Conservation (phyloP, 73 alveolate species). For the Diophrys appendiculata region DNA sequence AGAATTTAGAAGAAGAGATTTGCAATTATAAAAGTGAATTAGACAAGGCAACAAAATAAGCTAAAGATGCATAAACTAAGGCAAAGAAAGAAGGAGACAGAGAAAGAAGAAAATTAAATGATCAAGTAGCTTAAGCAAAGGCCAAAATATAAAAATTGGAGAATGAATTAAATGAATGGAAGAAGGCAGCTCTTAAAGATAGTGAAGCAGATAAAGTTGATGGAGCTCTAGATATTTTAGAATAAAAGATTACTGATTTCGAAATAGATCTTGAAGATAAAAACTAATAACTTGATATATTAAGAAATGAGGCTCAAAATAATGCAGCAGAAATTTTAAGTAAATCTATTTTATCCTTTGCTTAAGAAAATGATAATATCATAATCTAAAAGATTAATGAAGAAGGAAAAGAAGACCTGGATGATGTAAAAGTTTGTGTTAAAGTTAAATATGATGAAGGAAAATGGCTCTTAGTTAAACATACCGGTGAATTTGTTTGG, state of each 20-base stretch:
- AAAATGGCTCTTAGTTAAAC: no score
- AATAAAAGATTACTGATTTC: no score
- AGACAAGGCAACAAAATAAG: not conserved
- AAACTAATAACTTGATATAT: no score
- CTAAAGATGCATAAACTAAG: not conserved
- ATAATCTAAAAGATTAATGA: no score
- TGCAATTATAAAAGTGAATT: not conserved
- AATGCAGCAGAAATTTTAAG: no score
- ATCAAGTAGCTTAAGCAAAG: not conserved
- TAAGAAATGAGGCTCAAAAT: no score
- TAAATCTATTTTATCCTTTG: no score
- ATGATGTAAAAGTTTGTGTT: no score
- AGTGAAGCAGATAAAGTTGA: not conserved
- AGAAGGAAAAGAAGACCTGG: no score
- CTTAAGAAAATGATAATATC: no score
- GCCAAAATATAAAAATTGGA: not conserved
- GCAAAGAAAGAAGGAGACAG: not conserved
- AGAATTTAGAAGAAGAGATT: not conserved
- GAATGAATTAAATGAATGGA: not conserved
- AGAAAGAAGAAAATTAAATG: not conserved
- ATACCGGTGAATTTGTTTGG: no score
- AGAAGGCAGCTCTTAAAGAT: not conserved
- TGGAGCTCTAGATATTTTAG: not conserved
- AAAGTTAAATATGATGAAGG: no score
- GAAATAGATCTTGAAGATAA: not conserved